Conservation (phyloP, 352 stramenopile genomes). For the Phytophthora chlamydospora region DNA sequence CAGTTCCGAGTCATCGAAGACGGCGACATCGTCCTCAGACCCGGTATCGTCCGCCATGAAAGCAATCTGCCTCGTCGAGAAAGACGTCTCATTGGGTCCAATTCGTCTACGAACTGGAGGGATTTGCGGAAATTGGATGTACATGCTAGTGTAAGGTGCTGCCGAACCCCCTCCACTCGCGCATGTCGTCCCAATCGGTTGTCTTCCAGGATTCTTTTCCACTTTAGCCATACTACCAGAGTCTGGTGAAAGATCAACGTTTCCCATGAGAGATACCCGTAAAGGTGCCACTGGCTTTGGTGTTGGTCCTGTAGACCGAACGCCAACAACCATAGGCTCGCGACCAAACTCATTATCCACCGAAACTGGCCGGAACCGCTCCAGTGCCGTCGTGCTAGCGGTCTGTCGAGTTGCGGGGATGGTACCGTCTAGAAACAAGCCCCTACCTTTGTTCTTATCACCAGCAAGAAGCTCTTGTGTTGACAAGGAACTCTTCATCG, state of each 20-base stretch:
- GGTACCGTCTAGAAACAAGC: constrained; percentile 45
- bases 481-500: constrained; percentile 43
- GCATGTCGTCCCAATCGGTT: background rate
- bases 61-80: constrained; percentile 8
- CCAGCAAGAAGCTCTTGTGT: constrained; percentile 48
- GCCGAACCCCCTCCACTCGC: background rate
- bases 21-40: background rate
- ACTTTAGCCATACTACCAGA: background rate
- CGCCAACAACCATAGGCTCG: constrained; percentile 42
- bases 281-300: constrained; percentile 33
- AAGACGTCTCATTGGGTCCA: constrained; percentile 4
- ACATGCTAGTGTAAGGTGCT: constrained; percentile 40
- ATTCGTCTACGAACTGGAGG: constrained; percentile 40
- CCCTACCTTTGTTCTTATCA: constrained; percentile 9
- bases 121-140: constrained; percentile 69
- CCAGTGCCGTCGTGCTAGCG: constrained; percentile 45
- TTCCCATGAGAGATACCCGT: constrained; percentile 24
- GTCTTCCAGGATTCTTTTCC: background rate
- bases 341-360: constrained; percentile 18
- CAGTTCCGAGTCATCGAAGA: constrained; percentile 1
- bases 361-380: constrained; percentile 48
- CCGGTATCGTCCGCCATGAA: constrained; percentile 13
- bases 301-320: constrained; percentile 32
- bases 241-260: background rate
- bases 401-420: constrained; percentile 37